These are phyloP conservation scores for Coniosporium tulheliwenetii DNA, from an alignment of 2,329 filamentous ascomycete genomes.

Conservation along the genomic window DNA sequence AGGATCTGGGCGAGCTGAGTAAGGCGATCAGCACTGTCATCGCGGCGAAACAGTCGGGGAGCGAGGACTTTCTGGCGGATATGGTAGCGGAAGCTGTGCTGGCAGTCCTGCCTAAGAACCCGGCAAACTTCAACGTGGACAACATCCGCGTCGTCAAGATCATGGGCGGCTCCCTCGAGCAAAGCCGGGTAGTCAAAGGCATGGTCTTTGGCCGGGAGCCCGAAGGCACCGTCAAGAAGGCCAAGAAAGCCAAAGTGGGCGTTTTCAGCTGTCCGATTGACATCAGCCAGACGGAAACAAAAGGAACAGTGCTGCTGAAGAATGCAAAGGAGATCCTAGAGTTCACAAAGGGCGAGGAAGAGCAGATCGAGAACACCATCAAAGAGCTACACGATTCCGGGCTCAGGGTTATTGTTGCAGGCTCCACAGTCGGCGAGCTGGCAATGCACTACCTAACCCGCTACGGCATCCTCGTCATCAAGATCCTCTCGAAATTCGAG, in stretches of 20 bases:
- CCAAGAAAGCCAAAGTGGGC: slow-evolving; percentile 81
- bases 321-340: slow-evolving; percentile 98
- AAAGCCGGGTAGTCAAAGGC: slow-evolving; percentile 87
- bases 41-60: slow-evolving; percentile 90
- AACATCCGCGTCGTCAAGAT: slow-evolving; percentile 99
- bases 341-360: slow-evolving; percentile 94
- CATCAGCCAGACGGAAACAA: slow-evolving; percentile 91
- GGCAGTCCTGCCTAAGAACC: slow-evolving; percentile 88
- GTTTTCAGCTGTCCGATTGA: slow-evolving; percentile 96
- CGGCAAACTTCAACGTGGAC: slow-evolving; percentile 93
- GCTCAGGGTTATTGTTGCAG: slow-evolving; percentile 79
- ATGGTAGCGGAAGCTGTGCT: slow-evolving; percentile 76
- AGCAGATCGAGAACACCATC: slow-evolving; percentile 75
- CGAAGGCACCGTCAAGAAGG: slow-evolving; percentile 81
- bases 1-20: slow-evolving; percentile 66
- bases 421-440: slow-evolving; percentile 86
- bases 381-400: slow-evolving; percentile 95
- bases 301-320: slow-evolving; percentile 91
- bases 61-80: slow-evolving; percentile 72
- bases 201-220: slow-evolving; percentile 98
- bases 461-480: slow-evolving; percentile 89
- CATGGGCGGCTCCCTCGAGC: slow-evolving; percentile 90
- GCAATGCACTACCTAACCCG: slow-evolving; percentile 97
- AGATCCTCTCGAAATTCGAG: slow-evolving; percentile 96
- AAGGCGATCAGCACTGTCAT: slow-evolving; percentile 94